phyloP scores from a whole-genome alignment of 148 eudicot species.

The Amaranthus hypochondriacus region DNA sequence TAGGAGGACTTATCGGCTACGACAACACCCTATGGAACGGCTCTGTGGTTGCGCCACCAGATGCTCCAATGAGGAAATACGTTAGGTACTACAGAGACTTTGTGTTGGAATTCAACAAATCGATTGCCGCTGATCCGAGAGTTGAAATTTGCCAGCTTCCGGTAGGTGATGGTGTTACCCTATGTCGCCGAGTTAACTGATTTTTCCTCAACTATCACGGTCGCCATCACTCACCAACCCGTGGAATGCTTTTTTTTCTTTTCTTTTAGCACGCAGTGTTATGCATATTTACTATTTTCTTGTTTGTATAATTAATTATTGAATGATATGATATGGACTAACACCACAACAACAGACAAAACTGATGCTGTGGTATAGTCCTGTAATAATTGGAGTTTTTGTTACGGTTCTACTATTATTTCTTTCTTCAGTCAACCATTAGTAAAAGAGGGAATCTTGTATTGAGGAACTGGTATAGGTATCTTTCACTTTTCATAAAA shows the following conservation, averaged over 20 bases:
- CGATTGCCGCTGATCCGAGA: constrained; percentile 52
- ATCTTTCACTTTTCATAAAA: too few relatives aligned
- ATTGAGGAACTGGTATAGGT: too few relatives aligned
- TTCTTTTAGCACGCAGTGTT: background rate
- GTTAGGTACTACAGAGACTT: constrained; percentile 57
- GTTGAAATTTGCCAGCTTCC: constrained; percentile 64
- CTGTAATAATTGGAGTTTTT: too few relatives aligned
- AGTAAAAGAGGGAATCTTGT: too few relatives aligned
- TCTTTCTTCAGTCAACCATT: too few relatives aligned
- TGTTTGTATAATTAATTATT: background rate
- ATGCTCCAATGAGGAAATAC: constrained; percentile 58
- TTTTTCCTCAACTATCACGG: background rate
- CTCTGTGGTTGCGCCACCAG: constrained; percentile 50
- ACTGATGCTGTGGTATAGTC: too few relatives aligned
- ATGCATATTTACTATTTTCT: background rate
- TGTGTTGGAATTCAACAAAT: constrained; percentile 58
- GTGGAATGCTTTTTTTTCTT: background rate
- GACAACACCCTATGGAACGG: constrained; percentile 78
- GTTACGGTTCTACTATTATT: too few relatives aligned
- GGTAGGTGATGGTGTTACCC: constrained; percentile 57
- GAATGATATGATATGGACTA: too few relatives aligned
- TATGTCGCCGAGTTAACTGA: constrained; percentile 52
- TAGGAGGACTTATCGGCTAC: constrained; percentile 61
- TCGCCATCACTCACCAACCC: background rate
- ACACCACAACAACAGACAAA: too few relatives aligned